phyloP scores from a whole-genome alignment of 2,329 filamentous ascomycete species.

The Botrytis fabae region DNA sequence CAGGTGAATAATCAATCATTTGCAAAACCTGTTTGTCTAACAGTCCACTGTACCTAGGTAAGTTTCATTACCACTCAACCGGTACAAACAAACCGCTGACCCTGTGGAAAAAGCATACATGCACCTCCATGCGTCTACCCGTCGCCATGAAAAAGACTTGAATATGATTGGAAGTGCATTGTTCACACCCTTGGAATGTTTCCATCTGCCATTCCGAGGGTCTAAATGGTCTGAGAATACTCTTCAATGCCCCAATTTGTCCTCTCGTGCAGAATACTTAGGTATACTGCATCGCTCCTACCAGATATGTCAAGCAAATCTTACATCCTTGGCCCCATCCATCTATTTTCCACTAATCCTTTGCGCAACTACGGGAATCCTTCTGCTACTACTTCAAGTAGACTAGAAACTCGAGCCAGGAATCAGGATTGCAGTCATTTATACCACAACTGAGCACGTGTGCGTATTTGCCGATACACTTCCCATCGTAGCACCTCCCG shows the following conservation, averaged over 20 bases:
- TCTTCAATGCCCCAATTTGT: too few species aligned
- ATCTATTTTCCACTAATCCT: not conserved
- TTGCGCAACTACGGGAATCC: not conserved
- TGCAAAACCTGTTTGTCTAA: not conserved
- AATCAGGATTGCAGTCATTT: constrained; percentile 48
- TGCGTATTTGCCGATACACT: constrained; percentile 55
- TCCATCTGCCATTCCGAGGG: not conserved
- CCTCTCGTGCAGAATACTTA: too few species aligned
- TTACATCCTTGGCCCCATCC: not conserved
- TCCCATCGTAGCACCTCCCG: constrained; percentile 50
- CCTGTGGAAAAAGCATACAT: too few species aligned
- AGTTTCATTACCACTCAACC: not conserved
- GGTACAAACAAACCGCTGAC: not conserved
- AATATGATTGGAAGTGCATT: not conserved
- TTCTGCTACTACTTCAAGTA: not conserved
- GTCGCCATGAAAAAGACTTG: not conserved
- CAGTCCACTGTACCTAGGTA: not conserved
- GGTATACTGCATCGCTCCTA: too few species aligned
- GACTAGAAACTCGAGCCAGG: not conserved
- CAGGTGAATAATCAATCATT: not conserved
- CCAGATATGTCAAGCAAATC: too few species aligned
- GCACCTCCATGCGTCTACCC: too few species aligned
- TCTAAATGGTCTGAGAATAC: not conserved
- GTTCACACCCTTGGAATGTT: not conserved
- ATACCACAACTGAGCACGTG: constrained; percentile 58